Evolutionary conservation across 2,329 filamentous ascomycete genomes (phyloP).

Genomic region (Apiospora phragmitis): DNA sequence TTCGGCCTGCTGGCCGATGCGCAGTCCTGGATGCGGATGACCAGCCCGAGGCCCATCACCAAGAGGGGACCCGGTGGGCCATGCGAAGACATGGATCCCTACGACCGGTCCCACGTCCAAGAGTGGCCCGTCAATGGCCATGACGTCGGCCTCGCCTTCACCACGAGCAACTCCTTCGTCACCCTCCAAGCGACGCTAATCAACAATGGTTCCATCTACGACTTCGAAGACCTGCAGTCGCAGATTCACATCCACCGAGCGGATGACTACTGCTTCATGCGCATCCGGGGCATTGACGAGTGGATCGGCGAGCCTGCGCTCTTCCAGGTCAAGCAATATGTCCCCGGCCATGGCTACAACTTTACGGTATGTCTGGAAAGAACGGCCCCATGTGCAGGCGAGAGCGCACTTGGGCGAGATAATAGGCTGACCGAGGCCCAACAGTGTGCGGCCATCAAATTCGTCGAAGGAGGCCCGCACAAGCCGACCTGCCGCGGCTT

Average conservation of each 20-base stretch:
- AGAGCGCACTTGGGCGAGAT: background rate
- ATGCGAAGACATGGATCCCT: background rate
- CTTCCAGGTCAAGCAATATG: slow-evolving; percentile 6
- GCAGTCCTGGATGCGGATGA: background rate
- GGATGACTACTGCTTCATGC: slow-evolving; percentile 6
- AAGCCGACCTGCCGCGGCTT: background rate
- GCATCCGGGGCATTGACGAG: background rate
- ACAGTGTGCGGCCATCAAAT: slow-evolving; percentile 10
- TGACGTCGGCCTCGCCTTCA: background rate
- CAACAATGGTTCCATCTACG: background rate
- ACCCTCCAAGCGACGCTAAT: background rate
- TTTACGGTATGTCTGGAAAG: background rate
- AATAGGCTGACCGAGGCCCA: background rate
- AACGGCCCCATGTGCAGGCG: background rate
- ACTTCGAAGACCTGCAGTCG: background rate
- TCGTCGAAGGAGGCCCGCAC: background rate
- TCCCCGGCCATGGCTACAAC: background rate
- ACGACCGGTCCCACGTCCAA: background rate
- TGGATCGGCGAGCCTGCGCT: slow-evolving; percentile 4
- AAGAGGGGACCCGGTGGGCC: background rate
- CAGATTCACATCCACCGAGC: background rate
- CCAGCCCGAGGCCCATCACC: background rate
- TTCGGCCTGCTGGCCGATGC: background rate
- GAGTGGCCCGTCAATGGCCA: slow-evolving; percentile 1
- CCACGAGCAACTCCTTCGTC: background rate